Evolutionary conservation across 2,329 filamentous ascomycete genomes (phyloP).

Genomic region (Scedosporium dehoogii): DNA sequence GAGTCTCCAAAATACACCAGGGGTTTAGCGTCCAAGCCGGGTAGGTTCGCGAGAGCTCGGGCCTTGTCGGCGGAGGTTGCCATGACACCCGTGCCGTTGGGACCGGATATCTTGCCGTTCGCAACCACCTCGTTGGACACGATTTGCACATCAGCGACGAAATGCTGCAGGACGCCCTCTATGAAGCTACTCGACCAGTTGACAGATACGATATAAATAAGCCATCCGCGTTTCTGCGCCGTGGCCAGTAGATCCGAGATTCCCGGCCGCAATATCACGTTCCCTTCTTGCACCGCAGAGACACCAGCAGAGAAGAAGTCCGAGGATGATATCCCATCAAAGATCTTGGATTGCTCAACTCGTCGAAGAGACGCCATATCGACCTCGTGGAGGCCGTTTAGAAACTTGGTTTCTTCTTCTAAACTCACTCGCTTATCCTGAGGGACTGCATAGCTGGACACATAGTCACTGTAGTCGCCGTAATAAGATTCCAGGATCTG

Average conservation of each 20-base stretch:
- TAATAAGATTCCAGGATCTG: constrained; percentile 34
- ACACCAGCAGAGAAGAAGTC: constrained; percentile 27
- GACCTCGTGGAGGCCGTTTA: constrained; percentile 30
- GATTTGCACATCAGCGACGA: constrained; percentile 16
- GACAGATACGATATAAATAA: constrained; percentile 36
- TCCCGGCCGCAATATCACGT: constrained; percentile 27
- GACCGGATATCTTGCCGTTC: constrained; percentile 31
- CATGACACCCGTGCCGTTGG: constrained; percentile 17
- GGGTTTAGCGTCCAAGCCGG: constrained; percentile 8
- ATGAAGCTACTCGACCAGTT: constrained; percentile 42
- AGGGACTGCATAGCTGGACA: constrained; percentile 20
- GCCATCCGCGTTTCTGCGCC: constrained; percentile 22
- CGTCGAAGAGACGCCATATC: constrained; percentile 36
- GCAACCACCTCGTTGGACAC: constrained; percentile 33
- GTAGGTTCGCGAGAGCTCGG: constrained; percentile 22
- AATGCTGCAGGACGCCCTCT: constrained; percentile 27
- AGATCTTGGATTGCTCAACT: constrained; percentile 33
- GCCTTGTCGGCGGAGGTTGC: constrained; percentile 37
- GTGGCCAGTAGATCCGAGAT: constrained; percentile 23
- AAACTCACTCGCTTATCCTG: constrained; percentile 23
- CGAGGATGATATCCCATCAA: constrained; percentile 25
- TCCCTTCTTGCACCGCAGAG: constrained; percentile 21
- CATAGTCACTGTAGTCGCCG: constrained; percentile 29
- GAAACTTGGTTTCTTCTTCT: constrained; percentile 30
- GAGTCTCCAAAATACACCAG: constrained; percentile 51